These are phyloP conservation scores for Lactarius hatsudake DNA, from an alignment of 768 basidiomycete genomes.

Conservation along the genomic window DNA sequence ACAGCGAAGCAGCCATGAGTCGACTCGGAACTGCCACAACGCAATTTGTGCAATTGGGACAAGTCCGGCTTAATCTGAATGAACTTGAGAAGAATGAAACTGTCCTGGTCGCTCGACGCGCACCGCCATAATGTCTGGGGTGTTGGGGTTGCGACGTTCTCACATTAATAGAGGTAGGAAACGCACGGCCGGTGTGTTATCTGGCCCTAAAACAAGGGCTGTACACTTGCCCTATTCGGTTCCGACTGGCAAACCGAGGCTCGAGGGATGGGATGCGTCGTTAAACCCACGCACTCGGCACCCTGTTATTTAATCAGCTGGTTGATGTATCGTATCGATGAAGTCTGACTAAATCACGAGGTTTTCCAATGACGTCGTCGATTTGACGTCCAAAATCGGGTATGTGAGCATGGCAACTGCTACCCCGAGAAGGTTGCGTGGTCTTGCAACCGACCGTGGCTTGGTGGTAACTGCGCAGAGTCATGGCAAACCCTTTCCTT, in stretches of 20 bases:
- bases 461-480: constrained; percentile 7
- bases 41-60: background rate
- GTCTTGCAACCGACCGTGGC: constrained; percentile 4
- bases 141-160: background rate
- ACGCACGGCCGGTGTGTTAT: background rate
- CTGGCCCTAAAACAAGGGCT: background rate
- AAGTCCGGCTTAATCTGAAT: background rate
- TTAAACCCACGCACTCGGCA: background rate
- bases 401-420: constrained; percentile 7
- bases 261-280: background rate
- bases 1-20: background rate
- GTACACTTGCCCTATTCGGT: constrained; percentile 3
- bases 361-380: constrained; percentile 1
- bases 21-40: background rate
- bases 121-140: background rate
- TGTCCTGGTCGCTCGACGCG: background rate
- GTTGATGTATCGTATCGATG: background rate
- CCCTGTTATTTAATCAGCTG: background rate
- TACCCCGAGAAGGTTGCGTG: constrained; percentile 1
- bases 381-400: constrained; percentile 8
- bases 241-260: background rate
- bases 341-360: background rate
- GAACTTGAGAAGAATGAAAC: background rate
- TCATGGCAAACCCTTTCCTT: constrained; percentile 5
- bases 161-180: background rate